Percentiles rank a stretch among this genome's conserved stretches.
phyloP scores from a whole-genome alignment of 2,329 filamentous ascomycete species.

The Lachnellula subtilissima region DNA sequence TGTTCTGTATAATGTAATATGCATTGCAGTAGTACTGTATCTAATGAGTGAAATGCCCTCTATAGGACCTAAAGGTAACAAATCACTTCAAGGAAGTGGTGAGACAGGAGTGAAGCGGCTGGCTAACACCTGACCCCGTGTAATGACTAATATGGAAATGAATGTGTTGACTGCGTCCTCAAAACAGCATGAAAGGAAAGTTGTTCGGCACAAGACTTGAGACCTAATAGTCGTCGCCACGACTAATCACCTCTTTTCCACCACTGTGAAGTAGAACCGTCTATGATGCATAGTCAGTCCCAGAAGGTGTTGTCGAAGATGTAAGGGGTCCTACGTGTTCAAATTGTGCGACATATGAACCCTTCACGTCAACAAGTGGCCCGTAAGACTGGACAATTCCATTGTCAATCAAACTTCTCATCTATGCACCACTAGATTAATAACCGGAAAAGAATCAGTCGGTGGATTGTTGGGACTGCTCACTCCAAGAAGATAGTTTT shows the following conservation, averaged over 20 bases:
- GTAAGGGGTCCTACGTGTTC: conserved; percentile 66
- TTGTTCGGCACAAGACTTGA: neutral
- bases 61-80: too few species aligned
- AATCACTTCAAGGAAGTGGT: too few species aligned
- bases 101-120: too few species aligned
- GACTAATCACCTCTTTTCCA: conserved; percentile 48
- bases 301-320: neutral
- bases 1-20: too few species aligned
- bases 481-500: conserved; percentile 89
- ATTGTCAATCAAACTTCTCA: conserved; percentile 78
- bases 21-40: too few species aligned
- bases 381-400: conserved; percentile 90
- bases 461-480: conserved; percentile 48
- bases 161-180: neutral
- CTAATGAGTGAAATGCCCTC: too few species aligned
- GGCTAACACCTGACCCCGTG: too few species aligned
- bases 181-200: neutral
- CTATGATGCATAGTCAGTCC: conserved; percentile 29
- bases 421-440: conserved; percentile 39
- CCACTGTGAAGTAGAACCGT: conserved; percentile 43
- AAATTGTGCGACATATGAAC: conserved; percentile 89
- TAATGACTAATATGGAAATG: too few species aligned
- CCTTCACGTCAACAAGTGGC: conserved; percentile 85
- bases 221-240: conserved; percentile 47
- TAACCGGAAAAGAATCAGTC: neutral